Evolutionary conservation across 2,329 filamentous ascomycete species (phyloP), one percentile per base, ranked within the genome.

Genomic region (Paracorniculantispora psalliotae): DNA sequence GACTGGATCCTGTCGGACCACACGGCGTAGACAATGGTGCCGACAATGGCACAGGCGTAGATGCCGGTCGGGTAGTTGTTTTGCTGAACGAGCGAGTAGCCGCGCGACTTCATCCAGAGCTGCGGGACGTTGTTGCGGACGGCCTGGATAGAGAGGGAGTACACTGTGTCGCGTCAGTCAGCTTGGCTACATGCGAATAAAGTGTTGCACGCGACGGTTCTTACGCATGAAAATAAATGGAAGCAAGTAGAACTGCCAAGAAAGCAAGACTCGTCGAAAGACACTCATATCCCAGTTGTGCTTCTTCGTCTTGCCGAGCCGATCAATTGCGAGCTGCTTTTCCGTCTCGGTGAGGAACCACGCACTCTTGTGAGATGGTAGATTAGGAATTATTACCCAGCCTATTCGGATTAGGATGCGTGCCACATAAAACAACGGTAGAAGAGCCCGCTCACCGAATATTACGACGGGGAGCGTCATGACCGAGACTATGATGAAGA

Each of bases 231-330:
- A 77, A 6, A 78, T 73, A 1, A 73, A 69, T 0, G 76, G 76
- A 1, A 78, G 66, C 1, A 78, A 67, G 64, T 73, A 78, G 59
- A 78, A 78, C 50, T 78, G 76, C 76, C 76, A 78, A 63, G 74
- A 77, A 6, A 75, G 63, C 63, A 62, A 41, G 13, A 62, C 61
- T 30, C 61, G 61, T 33, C 50, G 53, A 37, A 62, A 61, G 2
- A 62, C 61, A 9, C 58, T 58, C 12, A 53, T 33, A 23, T 59
- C 61, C 61, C 61, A 62, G 2, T 46, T 37, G n/a, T 62, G 61
- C 50, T 59, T 59, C 19, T 67, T 67, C 0, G 67, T 61, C n/a
- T 66, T 62, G 3, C 73, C 75, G 1, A 77, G 67, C 28, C 75
- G 68, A 41, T 62, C 65, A 2, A 71, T 67, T 0, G 75, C 75